phyloP scores from a whole-genome alignment of 2,329 filamentous ascomycete species.

The Colletotrichum cordylinicola region DNA sequence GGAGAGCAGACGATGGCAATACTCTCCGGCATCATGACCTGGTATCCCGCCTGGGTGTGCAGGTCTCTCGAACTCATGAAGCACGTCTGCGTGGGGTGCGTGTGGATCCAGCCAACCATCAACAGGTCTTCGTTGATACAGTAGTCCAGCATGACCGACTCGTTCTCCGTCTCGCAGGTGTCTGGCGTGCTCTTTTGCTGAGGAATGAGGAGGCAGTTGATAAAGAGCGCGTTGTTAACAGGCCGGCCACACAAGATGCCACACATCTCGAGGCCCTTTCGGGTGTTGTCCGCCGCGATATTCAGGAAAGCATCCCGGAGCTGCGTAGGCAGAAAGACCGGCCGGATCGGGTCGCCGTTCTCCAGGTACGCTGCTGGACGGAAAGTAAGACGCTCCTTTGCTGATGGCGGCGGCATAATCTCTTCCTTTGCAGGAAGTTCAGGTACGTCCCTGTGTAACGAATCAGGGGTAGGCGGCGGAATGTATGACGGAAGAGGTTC shows the following conservation, averaged over 20 bases:
- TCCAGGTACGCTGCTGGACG: constrained; percentile 87
- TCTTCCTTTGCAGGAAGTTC: constrained; percentile 42
- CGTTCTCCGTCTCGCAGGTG: constrained; percentile 93
- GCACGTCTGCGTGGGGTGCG: constrained; percentile 93
- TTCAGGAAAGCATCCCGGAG: constrained; percentile 78
- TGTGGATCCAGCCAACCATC: constrained; percentile 96
- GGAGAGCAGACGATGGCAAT: constrained; percentile 97
- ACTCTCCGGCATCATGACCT: constrained; percentile 95
- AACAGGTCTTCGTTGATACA: constrained; percentile 84
- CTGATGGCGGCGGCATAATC: constrained; percentile 28
- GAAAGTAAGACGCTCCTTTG: constrained; percentile 75
- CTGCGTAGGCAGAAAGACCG: constrained; percentile 82
- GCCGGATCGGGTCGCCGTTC: constrained; percentile 84
- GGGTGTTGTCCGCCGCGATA: constrained; percentile 78
- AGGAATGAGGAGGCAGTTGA: constrained; percentile 86
- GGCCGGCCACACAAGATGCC: constrained; percentile 91
- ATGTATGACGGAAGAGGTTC: constrained; percentile 8
- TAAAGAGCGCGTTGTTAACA: constrained; percentile 92
- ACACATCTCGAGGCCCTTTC: constrained; percentile 87
- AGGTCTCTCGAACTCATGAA: constrained; percentile 96
- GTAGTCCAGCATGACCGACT: constrained; percentile 85
- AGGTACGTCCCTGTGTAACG: constrained; percentile 27
- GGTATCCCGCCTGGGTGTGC: constrained; percentile 93
- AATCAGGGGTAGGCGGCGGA: background rate
- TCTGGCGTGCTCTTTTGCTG: constrained; percentile 90